Conservation (phyloP, 2,329 filamentous ascomycete species). For the Cercospora zeae-maydis region DNA sequence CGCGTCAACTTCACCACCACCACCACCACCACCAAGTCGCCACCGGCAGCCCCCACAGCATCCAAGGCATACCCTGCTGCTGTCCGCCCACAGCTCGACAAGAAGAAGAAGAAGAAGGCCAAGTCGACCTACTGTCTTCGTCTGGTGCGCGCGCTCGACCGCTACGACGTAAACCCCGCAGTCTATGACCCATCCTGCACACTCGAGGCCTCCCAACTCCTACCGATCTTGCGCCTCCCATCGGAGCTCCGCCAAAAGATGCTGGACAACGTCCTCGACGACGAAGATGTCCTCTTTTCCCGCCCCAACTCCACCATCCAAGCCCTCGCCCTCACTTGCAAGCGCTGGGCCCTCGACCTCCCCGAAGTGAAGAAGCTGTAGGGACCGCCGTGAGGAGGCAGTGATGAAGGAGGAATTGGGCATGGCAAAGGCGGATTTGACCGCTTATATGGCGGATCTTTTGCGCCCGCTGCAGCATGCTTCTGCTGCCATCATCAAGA, state of each 20-base stretch:
- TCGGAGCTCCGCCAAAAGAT: slow-evolving; percentile 18
- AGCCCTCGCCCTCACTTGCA: slow-evolving; percentile 13
- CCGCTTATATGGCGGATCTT: background rate
- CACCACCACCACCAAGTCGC: background rate
- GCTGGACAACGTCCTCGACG: slow-evolving; percentile 13
- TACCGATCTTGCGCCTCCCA: slow-evolving; percentile 14
- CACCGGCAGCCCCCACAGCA: background rate
- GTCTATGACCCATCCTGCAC: background rate
- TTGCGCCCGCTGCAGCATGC: background rate
- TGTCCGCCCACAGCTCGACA: slow-evolving; percentile 2
- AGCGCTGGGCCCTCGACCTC: slow-evolving; percentile 11
- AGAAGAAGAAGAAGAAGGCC: slow-evolving; percentile 4
- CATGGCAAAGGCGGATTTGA: background rate
- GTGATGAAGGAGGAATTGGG: slow-evolving; percentile 2
- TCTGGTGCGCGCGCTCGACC: slow-evolving; percentile 14
- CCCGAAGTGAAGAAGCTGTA: slow-evolving; percentile 11
- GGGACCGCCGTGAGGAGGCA: slow-evolving; percentile 5
- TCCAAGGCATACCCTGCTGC: background rate
- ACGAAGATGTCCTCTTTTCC: slow-evolving; percentile 13
- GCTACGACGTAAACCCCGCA: slow-evolving; percentile 10
- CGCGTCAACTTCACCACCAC: background rate
- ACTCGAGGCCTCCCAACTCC: background rate
- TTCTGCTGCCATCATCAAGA: background rate
- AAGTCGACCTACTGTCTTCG: slow-evolving; percentile 14
- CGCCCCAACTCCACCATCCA: slow-evolving; percentile 7